These are phyloP conservation scores for Calonectria montana DNA, from an alignment of 2,329 filamentous ascomycete genomes.

Conservation along the genomic window DNA sequence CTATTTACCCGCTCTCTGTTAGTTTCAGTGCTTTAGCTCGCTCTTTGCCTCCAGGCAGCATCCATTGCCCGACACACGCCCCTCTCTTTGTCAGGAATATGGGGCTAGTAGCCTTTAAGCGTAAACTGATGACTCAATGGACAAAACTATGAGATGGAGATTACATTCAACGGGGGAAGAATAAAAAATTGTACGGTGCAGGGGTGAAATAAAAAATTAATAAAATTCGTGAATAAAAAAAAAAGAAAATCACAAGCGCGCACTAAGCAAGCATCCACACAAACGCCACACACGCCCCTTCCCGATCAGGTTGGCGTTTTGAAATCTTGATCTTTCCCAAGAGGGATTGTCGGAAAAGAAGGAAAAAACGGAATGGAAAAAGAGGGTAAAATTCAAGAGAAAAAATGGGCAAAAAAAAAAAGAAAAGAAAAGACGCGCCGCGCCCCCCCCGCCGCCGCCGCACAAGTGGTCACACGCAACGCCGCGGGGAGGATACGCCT, in stretches of 20 bases:
- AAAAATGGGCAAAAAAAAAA: not conserved
- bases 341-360: constrained; percentile 1
- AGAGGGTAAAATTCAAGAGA: not conserved
- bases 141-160: not conserved
- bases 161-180: not conserved
- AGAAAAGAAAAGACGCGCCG: not conserved
- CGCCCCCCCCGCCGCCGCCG: constrained; percentile 9
- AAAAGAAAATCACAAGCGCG: constrained; percentile 6
- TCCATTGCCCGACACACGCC: not conserved
- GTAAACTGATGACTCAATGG: constrained; percentile 11
- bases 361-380: not conserved
- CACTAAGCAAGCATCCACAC: not conserved
- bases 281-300: constrained; percentile 1
- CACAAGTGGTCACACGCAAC: constrained; percentile 23
- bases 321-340: constrained; percentile 16
- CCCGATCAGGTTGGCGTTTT: constrained; percentile 2
- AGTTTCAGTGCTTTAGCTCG: constrained; percentile 27
- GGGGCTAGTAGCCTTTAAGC: constrained; percentile 10
- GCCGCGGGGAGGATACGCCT: constrained; percentile 8
- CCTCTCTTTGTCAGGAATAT: constrained; percentile 7
- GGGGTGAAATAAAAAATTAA: not conserved
- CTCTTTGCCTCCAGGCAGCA: constrained; percentile 11
- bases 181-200: not conserved
- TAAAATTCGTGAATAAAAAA: not conserved
- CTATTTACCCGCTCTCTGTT: constrained; percentile 30